Base-by-base conservation (phyloP, 208 protist genomes). In the Leishmania guyanensis region DNA sequence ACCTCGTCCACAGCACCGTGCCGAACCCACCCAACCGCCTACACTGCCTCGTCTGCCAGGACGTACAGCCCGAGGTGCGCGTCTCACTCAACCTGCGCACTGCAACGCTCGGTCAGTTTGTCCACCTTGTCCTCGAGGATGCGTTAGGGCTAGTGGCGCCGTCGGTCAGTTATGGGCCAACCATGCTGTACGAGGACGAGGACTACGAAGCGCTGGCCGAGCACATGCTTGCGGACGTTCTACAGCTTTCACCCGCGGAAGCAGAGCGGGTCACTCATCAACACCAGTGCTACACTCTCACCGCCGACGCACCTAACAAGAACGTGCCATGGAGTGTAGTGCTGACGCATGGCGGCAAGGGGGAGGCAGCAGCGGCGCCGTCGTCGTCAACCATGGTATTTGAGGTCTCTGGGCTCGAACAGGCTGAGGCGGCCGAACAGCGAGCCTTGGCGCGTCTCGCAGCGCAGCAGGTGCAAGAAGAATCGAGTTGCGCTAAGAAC, bases 141-240 rank as follows among this genome's bases (percentile, higher is more conserved):
- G 78, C 64, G 5, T 69, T 94, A 5, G 73, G 54, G 0, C 79
- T 95, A 72, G 86, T 88, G 65, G 79, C 75, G 1, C 86, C 90
- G 12, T 93, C 87, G 33, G 79, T 98, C 60, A 88, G 80, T 33
- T 68, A 79, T 56, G 88, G 83, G 14, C 36, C 83, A 1, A 87
- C 72, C n/a, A 70, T 96, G 50, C 12, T 98, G 10, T 98, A 94
- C 79, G 94, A 98, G 60, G 86, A 87, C 36, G 94, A 92, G 48
- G 92, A 94, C 77, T 96, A 93, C 78, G 92, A 97, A 54, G 84
- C 50, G 5, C 79, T 97, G 46, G 86, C 79, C 0, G 79, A 50
- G 22, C 73, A 62, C 20, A 60, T 79, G 26, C 88, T 97, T 26
- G 66, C 65, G 48, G 85, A 79, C 10, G 62, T 70, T 65, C 60